Percentiles rank a stretch among this genome's conserved stretches.
Conservation (phyloP, 139 green algal species). For the Chlorella sp. region DNA sequence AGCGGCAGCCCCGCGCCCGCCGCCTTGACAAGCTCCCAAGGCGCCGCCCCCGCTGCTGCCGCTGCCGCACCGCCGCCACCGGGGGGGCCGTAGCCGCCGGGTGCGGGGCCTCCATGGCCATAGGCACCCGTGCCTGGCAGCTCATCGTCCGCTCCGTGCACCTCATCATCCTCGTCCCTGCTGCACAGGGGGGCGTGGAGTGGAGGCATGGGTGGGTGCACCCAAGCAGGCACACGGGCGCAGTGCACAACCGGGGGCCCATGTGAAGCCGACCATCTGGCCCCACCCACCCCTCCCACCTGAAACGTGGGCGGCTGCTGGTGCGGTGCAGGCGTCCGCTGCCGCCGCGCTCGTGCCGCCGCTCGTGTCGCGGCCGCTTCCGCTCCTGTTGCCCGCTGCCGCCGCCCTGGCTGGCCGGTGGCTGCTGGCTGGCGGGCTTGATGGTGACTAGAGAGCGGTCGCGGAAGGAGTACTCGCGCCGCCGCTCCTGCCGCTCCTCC, state of each 20-base stretch:
- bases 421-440: slow-evolving; percentile 32
- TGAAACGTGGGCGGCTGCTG: slow-evolving; percentile 16
- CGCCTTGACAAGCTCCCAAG: background rate
- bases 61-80: slow-evolving; percentile 7
- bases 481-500: slow-evolving; percentile 22
- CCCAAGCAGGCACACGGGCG: too few relatives aligned
- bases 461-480: slow-evolving; percentile 35
- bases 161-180: slow-evolving; percentile 16
- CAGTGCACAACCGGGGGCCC: too few relatives aligned
- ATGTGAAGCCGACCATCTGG: background rate
- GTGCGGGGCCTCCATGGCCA: too few relatives aligned
- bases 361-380: background rate
- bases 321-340: slow-evolving; percentile 31
- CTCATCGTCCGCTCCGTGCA: background rate
- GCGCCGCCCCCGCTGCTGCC: background rate
- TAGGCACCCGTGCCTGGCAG: background rate
- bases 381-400: slow-evolving; percentile 9
- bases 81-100: background rate
- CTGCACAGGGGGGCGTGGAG: too few relatives aligned
- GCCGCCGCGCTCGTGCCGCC: background rate
- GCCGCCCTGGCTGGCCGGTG: background rate
- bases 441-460: slow-evolving; percentile 40
- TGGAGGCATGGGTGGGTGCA: background rate
- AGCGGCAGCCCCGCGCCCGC: background rate
- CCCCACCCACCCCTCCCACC: background rate